Conservation (phyloP, 352 stramenopile species). For the Globisporangium lucens region DNA sequence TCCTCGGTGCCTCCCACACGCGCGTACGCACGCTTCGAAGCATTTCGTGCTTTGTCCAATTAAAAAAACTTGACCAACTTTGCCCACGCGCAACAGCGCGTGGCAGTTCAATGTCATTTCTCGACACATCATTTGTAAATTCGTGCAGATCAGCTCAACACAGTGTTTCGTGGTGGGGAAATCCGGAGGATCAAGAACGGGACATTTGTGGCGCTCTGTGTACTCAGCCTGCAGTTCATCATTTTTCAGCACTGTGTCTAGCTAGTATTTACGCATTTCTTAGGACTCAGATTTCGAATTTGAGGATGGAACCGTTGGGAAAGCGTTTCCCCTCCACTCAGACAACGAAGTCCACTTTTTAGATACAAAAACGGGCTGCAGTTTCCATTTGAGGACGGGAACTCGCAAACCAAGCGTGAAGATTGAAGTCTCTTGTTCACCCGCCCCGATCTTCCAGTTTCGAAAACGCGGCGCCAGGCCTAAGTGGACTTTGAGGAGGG, state of each 20-base stretch:
- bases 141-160: background rate
- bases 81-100: no score
- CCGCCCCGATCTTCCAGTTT: background rate
- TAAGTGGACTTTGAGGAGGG: background rate
- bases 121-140: background rate
- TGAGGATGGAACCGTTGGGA: background rate
- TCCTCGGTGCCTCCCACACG: background rate
- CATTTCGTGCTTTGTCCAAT: background rate
- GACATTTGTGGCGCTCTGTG: background rate
- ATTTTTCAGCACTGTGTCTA: background rate
- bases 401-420: background rate
- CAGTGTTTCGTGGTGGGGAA: background rate
- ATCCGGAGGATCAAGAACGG: background rate
- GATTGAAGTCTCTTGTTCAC: conserved; percentile 1
- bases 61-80: background rate
- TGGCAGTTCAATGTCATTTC: background rate
- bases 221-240: background rate
- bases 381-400: background rate
- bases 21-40: background rate
- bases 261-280: background rate
- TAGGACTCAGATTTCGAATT: background rate
- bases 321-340: background rate
- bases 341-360: background rate
- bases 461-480: background rate
- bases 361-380: background rate